A percentile compares a stretch with the other conserved stretches of the same genome.
Evolutionary conservation across 2,329 filamentous ascomycete species (phyloP).

Genomic region (Fusarium illudens): DNA sequence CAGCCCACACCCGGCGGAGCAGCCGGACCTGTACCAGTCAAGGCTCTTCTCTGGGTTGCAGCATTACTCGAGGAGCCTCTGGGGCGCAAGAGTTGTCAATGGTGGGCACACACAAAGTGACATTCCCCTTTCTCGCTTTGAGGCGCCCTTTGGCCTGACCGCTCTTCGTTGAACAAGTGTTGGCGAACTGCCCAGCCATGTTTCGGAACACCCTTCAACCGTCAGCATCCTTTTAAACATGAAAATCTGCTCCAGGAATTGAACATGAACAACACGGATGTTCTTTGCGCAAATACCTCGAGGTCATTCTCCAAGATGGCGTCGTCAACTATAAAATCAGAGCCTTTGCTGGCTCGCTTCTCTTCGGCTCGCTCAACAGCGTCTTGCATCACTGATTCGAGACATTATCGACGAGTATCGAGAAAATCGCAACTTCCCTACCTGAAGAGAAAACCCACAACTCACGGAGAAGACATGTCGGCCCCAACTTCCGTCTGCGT

Average conservation of each 20-base stretch:
- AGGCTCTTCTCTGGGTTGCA: neutral
- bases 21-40: neutral
- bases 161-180: constrained; percentile 18
- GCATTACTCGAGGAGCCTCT: neutral
- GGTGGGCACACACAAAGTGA: constrained; percentile 9
- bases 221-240: neutral
- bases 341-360: constrained; percentile 11
- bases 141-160: constrained; percentile 16
- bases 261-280: constrained; percentile 6
- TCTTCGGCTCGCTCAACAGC: constrained; percentile 20
- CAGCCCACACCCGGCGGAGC: neutral
- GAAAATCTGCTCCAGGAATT: neutral
- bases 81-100: constrained; percentile 1
- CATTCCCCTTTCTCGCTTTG: constrained; percentile 5
- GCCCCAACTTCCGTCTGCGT: constrained; percentile 23
- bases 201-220: constrained; percentile 9
- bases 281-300: constrained; percentile 8
- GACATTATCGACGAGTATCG: constrained; percentile 9
- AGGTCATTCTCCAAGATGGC: constrained; percentile 24
- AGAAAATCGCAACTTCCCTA: constrained; percentile 1
- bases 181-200: neutral
- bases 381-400: neutral
- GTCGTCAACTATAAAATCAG: constrained; percentile 23
- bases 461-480: constrained; percentile 3
- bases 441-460: neutral